Percentiles rank a stretch among this genome's conserved stretches.
Evolutionary conservation across 768 basidiomycete genomes (phyloP).

Genomic region (Lactarius sanguifluus): DNA sequence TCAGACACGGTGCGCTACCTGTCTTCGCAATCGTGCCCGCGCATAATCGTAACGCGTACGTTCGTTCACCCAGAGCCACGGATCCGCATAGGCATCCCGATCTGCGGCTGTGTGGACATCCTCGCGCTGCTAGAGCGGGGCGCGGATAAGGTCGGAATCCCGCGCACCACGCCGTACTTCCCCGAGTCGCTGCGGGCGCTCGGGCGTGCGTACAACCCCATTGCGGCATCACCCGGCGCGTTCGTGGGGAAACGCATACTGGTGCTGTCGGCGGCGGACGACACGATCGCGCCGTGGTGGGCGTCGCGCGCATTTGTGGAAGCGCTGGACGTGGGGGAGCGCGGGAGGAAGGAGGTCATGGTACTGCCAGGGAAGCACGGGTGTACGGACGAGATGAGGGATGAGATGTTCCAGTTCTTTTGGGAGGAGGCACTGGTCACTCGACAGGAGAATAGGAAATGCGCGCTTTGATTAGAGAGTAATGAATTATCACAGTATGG

Average conservation of each 20-base stretch:
- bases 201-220: slow-evolving; percentile 50
- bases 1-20: slow-evolving; percentile 52
- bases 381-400: slow-evolving; percentile 40
- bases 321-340: slow-evolving; percentile 32
- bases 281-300: slow-evolving; percentile 40
- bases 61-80: slow-evolving; percentile 39
- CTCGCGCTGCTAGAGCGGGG: slow-evolving; percentile 54
- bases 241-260: slow-evolving; percentile 74
- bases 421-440: slow-evolving; percentile 28
- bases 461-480: slow-evolving; percentile 11
- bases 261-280: slow-evolving; percentile 58
- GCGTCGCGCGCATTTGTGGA: slow-evolving; percentile 36
- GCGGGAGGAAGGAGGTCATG: slow-evolving; percentile 37
- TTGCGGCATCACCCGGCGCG: slow-evolving; percentile 46
- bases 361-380: slow-evolving; percentile 40
- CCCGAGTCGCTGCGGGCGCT: slow-evolving; percentile 53
- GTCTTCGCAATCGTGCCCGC: slow-evolving; percentile 8
- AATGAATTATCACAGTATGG: background rate
- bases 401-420: slow-evolving; percentile 30
- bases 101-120: slow-evolving; percentile 70
- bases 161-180: slow-evolving; percentile 52
- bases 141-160: slow-evolving; percentile 46
- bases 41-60: background rate
- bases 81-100: slow-evolving; percentile 45
- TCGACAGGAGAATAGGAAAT: background rate